These are phyloP conservation scores for Cokeromyces recurvatus DNA, from an alignment of 371 early-diverging fungal species.

Conservation along the genomic window DNA sequence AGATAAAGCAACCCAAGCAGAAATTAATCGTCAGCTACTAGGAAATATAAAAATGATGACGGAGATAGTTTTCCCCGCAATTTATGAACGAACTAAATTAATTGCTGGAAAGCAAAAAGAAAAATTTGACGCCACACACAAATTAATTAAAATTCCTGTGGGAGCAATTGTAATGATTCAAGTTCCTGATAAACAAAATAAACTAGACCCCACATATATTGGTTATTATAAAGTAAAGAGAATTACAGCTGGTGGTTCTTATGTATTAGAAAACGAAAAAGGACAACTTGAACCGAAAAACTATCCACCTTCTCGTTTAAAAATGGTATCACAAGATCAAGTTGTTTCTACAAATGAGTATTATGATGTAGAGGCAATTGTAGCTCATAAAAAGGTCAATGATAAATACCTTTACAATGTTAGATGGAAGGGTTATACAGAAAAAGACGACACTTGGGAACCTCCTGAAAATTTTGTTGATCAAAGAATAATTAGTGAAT, in stretches of 20 bases:
- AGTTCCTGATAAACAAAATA: background rate
- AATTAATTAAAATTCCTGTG: background rate
- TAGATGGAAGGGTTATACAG: constrained; percentile 11
- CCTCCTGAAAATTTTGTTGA: too few relatives aligned
- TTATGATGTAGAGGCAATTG: background rate
- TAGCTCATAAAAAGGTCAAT: constrained; percentile 2
- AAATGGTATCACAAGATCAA: constrained; percentile 16
- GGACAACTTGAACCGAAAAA: background rate
- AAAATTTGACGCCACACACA: background rate
- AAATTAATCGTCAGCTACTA: constrained; percentile 5
- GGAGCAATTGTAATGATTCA: background rate
- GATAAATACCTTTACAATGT: constrained; percentile 2
- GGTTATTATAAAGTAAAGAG: constrained; percentile 4
- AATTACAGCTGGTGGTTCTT: constrained; percentile 1
- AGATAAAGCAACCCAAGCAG: background rate
- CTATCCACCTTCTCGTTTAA: background rate
- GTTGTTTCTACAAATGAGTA: background rate
- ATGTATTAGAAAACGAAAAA: background rate
- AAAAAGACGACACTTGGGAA: constrained; percentile 4
- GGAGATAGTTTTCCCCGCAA: constrained; percentile 18
- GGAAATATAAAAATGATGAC: constrained; percentile 13
- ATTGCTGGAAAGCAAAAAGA: background rate
- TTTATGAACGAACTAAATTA: background rate
- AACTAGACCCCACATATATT: constrained; percentile 1
- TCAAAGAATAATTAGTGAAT: too few relatives aligned